Conservation (phyloP, 768 basidiomycete genomes). For the Russula brevipes region DNA sequence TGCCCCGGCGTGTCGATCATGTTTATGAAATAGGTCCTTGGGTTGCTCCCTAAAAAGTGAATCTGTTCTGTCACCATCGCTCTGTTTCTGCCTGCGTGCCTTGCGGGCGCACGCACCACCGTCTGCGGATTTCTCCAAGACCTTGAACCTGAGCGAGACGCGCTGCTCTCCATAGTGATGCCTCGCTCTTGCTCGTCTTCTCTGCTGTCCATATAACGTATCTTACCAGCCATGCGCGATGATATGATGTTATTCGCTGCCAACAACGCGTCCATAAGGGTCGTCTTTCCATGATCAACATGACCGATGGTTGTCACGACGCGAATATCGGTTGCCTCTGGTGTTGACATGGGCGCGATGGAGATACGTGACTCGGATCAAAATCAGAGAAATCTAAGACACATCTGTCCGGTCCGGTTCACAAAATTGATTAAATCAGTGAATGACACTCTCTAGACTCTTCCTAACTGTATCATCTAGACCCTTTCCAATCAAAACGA, state of each 20-base stretch:
- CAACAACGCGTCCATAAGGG: conserved; percentile 89
- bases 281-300: conserved; percentile 96
- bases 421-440: neutral
- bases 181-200: conserved; percentile 98
- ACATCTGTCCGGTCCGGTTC: conserved; percentile 6
- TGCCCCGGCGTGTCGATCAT: conserved; percentile 99
- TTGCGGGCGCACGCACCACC: conserved; percentile 47
- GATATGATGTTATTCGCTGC: conserved; percentile 99
- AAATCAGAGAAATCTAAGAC: neutral
- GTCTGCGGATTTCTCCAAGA: conserved; percentile 49
- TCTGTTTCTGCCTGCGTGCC: conserved; percentile 14
- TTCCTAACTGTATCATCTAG: conserved; percentile 50
- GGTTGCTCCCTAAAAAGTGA: conserved; percentile 43
- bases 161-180: conserved; percentile 98
- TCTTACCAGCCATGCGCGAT: conserved; percentile 87
- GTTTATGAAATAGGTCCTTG: conserved; percentile 79
- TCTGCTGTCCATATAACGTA: conserved; percentile 90
- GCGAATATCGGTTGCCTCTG: conserved; percentile 48
- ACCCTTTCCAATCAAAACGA: conserved; percentile 86
- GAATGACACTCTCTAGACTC: conserved; percentile 42
- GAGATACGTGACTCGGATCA: neutral
- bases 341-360: conserved; percentile 13
- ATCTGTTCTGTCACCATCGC: conserved; percentile 34
- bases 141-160: conserved; percentile 88
- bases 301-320: conserved; percentile 85